Base-by-base conservation (phyloP, 345 rosid species). In the Salix viminalis region DNA sequence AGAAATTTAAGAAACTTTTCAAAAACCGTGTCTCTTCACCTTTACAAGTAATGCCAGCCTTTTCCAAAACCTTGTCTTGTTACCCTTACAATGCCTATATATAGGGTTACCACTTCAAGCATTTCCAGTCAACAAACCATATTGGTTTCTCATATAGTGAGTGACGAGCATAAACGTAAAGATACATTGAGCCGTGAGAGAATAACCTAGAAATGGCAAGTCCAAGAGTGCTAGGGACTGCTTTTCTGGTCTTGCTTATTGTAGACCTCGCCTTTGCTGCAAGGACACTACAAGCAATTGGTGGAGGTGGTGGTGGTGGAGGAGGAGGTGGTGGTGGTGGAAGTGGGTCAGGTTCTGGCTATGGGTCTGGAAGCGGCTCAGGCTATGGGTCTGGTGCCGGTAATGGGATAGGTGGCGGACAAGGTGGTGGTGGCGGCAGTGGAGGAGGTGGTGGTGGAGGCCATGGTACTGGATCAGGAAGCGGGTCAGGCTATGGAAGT, bases 161-260 rank as follows among this genome's bases (percentile, higher is more conserved):
- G 21, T 15, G 19, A 14, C n/a, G 0, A 2, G 14, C 10, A 12
- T 2, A 15, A 2, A 74, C 6, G 34, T 4, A 44, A 2, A 14
- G 2, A 37, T 13, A 23, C 12, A 6, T 7, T 16, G 34, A 23
- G 73, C 42, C 30, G 24, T 48, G 18, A 3, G 26, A n/a, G 4
- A 8, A 21, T n/a, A 24, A 26, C n/a, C 60, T 44, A 24, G 36
- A 70, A 82, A 89, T 87, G 83, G 68, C 54, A 9, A 41, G 44
- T 18, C 23, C 66, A 32, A 85, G 85, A 70, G 67, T 84, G 50
- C 37, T 87, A 23, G 87, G 81, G 10, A 72, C 66, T 87, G 87
- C 83, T 71, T 83, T 87, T 65, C 74, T 85, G 80, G 71, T 79
- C 66, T 67, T 89, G 81, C 79, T 89, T 32, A 50, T 89, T 67